These are phyloP conservation scores for Lepraria neglecta DNA, from an alignment of 495 filamentous ascomycete genomes.

Conservation along the genomic window DNA sequence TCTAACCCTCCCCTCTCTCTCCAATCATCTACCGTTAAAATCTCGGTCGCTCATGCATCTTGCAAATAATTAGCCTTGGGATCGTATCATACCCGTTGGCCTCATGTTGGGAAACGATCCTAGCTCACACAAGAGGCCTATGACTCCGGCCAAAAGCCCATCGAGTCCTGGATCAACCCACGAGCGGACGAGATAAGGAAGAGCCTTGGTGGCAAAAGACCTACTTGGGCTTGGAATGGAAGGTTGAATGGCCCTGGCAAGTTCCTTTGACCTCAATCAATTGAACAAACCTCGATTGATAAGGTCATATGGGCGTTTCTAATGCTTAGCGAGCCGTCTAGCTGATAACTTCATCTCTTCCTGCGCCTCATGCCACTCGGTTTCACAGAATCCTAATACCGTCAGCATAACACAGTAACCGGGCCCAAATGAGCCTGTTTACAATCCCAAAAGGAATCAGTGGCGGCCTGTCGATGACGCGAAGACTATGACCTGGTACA, in stretches of 20 bases:
- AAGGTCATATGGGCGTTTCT: no score
- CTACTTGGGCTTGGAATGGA: constrained; percentile 17
- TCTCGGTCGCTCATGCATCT: neutral
- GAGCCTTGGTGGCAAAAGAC: constrained; percentile 3
- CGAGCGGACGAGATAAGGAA: constrained; percentile 7
- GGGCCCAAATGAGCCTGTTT: neutral
- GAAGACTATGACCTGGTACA: neutral
- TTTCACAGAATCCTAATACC: neutral
- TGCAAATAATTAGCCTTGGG: constrained; percentile 1
- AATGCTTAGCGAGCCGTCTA: neutral
- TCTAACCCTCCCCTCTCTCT: neutral
- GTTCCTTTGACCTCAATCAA: neutral
- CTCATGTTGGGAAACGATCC: constrained; percentile 14
- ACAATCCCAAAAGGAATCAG: neutral
- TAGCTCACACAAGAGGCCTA: neutral
- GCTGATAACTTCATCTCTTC: constrained; percentile 13
- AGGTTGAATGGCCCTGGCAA: constrained; percentile 12
- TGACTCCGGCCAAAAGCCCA: neutral
- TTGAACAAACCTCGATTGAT: no score
- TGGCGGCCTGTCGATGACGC: neutral
- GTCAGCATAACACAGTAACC: constrained; percentile 2
- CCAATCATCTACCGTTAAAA: neutral
- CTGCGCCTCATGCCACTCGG: constrained; percentile 6
- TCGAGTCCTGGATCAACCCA: constrained; percentile 16
- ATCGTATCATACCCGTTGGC: constrained; percentile 15